Base-by-base conservation (phyloP, 1,284 basidiomycete species). In the Meira nashicola region DNA sequence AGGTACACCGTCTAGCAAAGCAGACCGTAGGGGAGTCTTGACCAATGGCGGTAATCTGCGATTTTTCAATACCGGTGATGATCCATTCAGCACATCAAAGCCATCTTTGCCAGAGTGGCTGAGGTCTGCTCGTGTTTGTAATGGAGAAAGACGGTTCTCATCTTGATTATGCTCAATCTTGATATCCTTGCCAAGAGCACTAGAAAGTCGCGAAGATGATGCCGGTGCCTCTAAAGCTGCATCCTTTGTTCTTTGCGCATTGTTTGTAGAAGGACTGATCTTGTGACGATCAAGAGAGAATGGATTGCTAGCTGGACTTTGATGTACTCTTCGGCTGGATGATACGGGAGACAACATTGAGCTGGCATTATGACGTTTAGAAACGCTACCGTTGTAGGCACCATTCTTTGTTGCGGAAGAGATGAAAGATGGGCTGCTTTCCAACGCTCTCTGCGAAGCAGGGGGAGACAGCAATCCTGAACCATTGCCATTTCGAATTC, bases 221-320 rank as follows among this genome's bases (percentile, higher is more conserved):
- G 23, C 17, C 7, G 46, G 46, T 25, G 17, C 17, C 17, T 17
- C 12, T 10, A 43, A 10, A 21, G 41, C 41, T 48, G 46, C 46
- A 48, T 48, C 46, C 6, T n/a, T n/a, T 33, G 28, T 33, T 33
- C 28, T 33, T 23, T 21, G 21, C 7, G 46, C 14, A 5, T 23
- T 48, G 12, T 55, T 63, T 44, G 61, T 63, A 48, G 62, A 64
- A 2, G 70, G 70, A 43, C 65, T 66, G 51, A 72, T 68, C 60
- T 70, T 71, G 63, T 73, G 71, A 50, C 67, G 63, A 53, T 73
- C 69, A 21, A 73, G 63, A 41, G 66, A 71, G 57, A 73, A 73
- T 2, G 71, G 71, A 55, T 73, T 73, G 51, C 61, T 56, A 10
- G 39, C 39, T 39, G 17, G 39, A 17, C 57, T 53, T 12, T 23